A percentile compares a stretch with the other conserved stretches of the same genome.
These are phyloP conservation scores for Tulasnella sp. DNA, from an alignment of 768 basidiomycete genomes.

Conservation along the genomic window DNA sequence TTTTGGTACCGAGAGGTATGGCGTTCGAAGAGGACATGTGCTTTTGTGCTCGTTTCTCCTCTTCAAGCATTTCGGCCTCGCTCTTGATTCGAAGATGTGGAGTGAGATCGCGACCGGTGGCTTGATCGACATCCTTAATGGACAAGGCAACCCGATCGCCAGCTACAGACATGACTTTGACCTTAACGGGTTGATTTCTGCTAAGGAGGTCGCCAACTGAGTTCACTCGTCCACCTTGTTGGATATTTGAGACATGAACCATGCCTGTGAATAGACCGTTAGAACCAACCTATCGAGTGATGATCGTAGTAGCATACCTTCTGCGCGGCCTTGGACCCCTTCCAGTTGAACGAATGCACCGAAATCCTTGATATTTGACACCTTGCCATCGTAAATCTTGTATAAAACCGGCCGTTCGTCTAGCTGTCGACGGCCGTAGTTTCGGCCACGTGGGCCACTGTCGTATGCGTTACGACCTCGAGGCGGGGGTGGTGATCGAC, in stretches of 20 bases:
- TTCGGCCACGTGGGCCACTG: slow-evolving; percentile 36
- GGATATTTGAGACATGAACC: slow-evolving; percentile 94
- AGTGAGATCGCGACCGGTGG: slow-evolving; percentile 81
- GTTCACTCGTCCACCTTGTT: slow-evolving; percentile 77
- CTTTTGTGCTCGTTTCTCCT: slow-evolving; percentile 56
- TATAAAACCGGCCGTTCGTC: slow-evolving; percentile 86
- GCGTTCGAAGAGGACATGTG: slow-evolving; percentile 82
- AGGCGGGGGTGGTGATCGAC: slow-evolving; percentile 54
- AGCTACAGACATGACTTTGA: slow-evolving; percentile 93
- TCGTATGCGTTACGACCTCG: slow-evolving; percentile 32
- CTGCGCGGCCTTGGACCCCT: slow-evolving; percentile 75
- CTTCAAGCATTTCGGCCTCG: slow-evolving; percentile 82
- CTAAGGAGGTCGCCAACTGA: slow-evolving; percentile 82
- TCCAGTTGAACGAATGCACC: slow-evolving; percentile 92
- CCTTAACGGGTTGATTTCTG: slow-evolving; percentile 81
- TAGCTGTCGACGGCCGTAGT: slow-evolving; percentile 34
- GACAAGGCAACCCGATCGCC: slow-evolving; percentile 78
- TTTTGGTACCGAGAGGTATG: slow-evolving; percentile 61
- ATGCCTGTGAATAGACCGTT: slow-evolving; percentile 57
- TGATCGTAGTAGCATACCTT: slow-evolving; percentile 58
- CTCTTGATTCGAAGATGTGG: slow-evolving; percentile 93
- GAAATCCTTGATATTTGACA: slow-evolving; percentile 86
- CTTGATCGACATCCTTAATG: slow-evolving; percentile 97
- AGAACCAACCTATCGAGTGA: slow-evolving; percentile 18
- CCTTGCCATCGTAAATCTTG: slow-evolving; percentile 90